Evolutionary conservation across 257 asterid genomes (phyloP), one percentile per base, ranked within the genome.

Genomic region (Eustoma russellianum): DNA sequence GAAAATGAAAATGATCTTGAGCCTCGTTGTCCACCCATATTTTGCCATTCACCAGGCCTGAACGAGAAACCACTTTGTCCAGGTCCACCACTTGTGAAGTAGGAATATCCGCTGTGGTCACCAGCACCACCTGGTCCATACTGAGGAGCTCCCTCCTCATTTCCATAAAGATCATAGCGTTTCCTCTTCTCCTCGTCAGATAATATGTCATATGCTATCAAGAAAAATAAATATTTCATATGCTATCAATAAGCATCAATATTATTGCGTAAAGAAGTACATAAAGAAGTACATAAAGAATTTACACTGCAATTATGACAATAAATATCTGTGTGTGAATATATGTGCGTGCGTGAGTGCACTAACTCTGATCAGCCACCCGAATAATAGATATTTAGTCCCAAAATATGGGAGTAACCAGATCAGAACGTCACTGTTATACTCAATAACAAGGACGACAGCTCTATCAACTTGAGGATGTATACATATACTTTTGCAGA

Each of bases 151-250:
- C 85, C 93, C 70, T 70, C 82, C 68, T 92, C 98, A 62, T 88
- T 86, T 52, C 98, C 98, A 45, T 79, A 85, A 34, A 92, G 93
- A 65, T 92, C 97, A 57, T 87, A 92, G 64, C 80, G 85, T 66
- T 88, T 92, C 72, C 97, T 80, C 78, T 88, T 88, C 60, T 85
- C 81, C 59, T 92, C 98, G 19, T 92, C 91, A 6, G 97, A 88
- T 62, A 92, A 71, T 50, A 83, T 79, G 38, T 92, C 98, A 50
- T 92, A 92, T 18, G 98, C 98, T 88, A 93, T 58, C 55, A 52
- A 57, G 88, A 60, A 41, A 24, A 50, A 50, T 8, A 49, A 50
- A 71, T 50, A 83, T 79, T 34, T 92, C 98, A 50, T 92, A 92
- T 18, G 98, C 98, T 88, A 93, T 58, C 55, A 52, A 57, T 86